These are phyloP conservation scores for Cudoniella acicularis DNA, from an alignment of 495 filamentous ascomycete species.

Conservation along the genomic window DNA sequence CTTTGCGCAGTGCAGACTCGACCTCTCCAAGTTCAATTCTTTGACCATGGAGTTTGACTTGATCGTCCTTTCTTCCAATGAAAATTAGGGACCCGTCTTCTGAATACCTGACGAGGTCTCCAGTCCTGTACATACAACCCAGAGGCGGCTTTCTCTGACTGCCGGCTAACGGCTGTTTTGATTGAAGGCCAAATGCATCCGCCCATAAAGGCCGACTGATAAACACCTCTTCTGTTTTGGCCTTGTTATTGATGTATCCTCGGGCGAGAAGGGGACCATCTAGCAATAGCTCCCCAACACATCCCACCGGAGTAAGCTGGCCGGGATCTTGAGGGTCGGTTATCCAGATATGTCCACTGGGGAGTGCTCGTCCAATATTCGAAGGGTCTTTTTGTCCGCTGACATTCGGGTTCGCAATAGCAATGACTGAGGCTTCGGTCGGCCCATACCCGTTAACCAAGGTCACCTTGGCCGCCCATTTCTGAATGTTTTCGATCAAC, in stretches of 20 bases:
- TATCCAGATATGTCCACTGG: slow-evolving; percentile 49
- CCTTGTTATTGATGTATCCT: slow-evolving; percentile 40
- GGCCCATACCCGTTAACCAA: slow-evolving; percentile 58
- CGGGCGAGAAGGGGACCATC: slow-evolving; percentile 54
- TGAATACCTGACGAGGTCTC: slow-evolving; percentile 19
- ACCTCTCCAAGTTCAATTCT: slow-evolving; percentile 30
- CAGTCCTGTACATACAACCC: slow-evolving; percentile 55
- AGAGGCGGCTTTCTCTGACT: slow-evolving; percentile 25
- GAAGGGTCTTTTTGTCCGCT: slow-evolving; percentile 26
- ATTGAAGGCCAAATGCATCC: background rate
- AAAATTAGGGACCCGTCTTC: slow-evolving; percentile 40
- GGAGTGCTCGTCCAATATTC: slow-evolving; percentile 34
- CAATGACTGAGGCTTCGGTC: slow-evolving; percentile 28
- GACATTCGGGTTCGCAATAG: slow-evolving; percentile 31
- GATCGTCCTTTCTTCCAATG: slow-evolving; percentile 29
- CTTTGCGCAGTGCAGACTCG: slow-evolving; percentile 45
- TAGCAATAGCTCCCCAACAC: slow-evolving; percentile 58
- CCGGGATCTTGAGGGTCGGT: slow-evolving; percentile 51
- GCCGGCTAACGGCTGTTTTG: slow-evolving; percentile 28
- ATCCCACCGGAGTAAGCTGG: slow-evolving; percentile 52
- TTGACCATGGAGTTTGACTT: slow-evolving; percentile 30
- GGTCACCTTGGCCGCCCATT: slow-evolving; percentile 49
- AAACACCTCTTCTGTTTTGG: slow-evolving; percentile 24
- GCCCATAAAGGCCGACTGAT: slow-evolving; percentile 14
- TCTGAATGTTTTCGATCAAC: slow-evolving; percentile 46